Evolutionary conservation across 1,284 basidiomycete genomes (phyloP), one percentile per base, ranked within the genome.

Genomic region (Malassezia furfur): DNA sequence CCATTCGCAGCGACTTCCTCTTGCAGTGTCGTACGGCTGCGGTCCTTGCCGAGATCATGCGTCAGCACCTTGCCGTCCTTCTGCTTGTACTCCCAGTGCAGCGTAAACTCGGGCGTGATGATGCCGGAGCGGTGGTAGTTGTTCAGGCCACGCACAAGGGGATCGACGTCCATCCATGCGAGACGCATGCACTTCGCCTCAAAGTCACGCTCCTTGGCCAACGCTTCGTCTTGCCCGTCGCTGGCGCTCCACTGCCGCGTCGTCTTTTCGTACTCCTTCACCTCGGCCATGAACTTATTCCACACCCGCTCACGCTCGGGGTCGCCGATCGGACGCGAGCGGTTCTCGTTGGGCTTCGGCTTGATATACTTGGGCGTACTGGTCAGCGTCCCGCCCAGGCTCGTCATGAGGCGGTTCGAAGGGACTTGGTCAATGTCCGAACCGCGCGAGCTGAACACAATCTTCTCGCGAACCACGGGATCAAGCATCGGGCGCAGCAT

Each of bases 91-190:
- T 62, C 35, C 68, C 68, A 74, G 5, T 62, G 66, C 17, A 68
- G 63, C 15, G 63, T 49, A 45, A 66, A 69, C 54, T 76, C 74
- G 2, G 71, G 68, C 45, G 70, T 66, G 31, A 76, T 57, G 17
- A 68, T 70, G 22, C 72, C 72, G 31, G 68, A 45, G n/a, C 75
- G 70, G 62, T 76, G 72, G 59, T 72, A 73, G 8, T 66, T 61
- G 7, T 67, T 67, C 40, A 63, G 59, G 1, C 71, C 74, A 7
- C 75, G 67, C 46, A 64, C 59, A 59, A 65, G 72, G 2, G 72
- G 74, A 46, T 77, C 75, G 39, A 70, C 55, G 32, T 70, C 69
- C 48, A 66, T 69, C 50, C 74, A 76, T 7, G 74, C 72, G 0
- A 72, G 60, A 14, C 75, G 68, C 45, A 76, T 63, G 53, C 68